Conservation (phyloP, 129 eudicot species). For the Chrysanthemum makinoi region DNA sequence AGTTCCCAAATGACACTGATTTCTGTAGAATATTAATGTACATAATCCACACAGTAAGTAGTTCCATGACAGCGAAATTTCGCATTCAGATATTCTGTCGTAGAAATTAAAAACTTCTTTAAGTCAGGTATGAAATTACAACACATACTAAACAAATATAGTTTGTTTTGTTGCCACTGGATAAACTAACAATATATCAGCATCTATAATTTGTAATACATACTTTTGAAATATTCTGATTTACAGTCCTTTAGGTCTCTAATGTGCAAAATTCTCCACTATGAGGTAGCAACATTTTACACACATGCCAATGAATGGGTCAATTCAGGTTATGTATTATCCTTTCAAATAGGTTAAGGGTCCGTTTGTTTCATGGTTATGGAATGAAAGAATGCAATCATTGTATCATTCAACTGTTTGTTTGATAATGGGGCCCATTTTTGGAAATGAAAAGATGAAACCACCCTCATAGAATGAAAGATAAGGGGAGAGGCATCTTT, state of each 20-base stretch:
- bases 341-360: background rate
- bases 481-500: too few relatives aligned
- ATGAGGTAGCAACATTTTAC: too few relatives aligned
- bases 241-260: background rate
- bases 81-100: background rate
- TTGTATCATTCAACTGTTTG: too few relatives aligned
- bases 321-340: background rate
- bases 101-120: slow-evolving; percentile 11
- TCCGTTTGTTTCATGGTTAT: too few relatives aligned
- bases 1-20: background rate
- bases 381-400: too few relatives aligned
- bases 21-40: background rate
- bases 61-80: slow-evolving; percentile 16
- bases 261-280: too few relatives aligned
- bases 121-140: background rate
- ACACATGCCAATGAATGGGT: too few relatives aligned
- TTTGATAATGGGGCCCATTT: too few relatives aligned
- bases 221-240: background rate
- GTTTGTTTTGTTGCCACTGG: slow-evolving; percentile 5
- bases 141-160: background rate
- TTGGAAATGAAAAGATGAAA: too few relatives aligned
- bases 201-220: background rate
- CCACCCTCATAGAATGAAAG: too few relatives aligned
- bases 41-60: background rate
- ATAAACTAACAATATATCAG: slow-evolving; percentile 1